Evolutionary conservation across 2,329 filamentous ascomycete species (phyloP), one percentile per base, ranked within the genome.

Genomic region (Fusarium anthophilum): DNA sequence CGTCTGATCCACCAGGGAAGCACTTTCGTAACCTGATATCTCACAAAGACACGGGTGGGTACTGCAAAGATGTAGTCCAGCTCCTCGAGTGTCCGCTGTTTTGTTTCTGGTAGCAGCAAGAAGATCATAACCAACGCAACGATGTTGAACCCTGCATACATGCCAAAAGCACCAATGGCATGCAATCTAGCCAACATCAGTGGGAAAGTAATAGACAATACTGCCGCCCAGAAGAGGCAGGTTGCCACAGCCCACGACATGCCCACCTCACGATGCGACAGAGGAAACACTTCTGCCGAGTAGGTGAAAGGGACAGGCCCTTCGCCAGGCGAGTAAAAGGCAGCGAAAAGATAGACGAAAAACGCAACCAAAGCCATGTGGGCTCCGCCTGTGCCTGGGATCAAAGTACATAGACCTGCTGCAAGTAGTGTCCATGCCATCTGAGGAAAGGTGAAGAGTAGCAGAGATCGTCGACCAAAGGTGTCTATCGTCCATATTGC

Each of bases 171-270:
- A 5, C 88, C 88, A 8, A 86, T 77, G 3, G 86, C 83, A 6
- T 82, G 81, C 2, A 88, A 71, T 17, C 79, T 76, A 6, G 80
- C 79, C 18, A 91, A 81, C 82, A 91, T 87, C 53, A 87, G 83
- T 5, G 90, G 90, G 76, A 91, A 91, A 0, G 90, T 92, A 58
- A 93, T 88, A n/a, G 88, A 87, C 51, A 91, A 82, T 0, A 93
- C 87, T 1, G 88, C 85, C 0, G 89, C 89, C 86, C 87, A 90
- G 76, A 87, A 87, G 13, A 92, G 84, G 70, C 90, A 92, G 2
- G 90, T 92, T 4, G 91, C 90, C 14, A 93, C 91, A 13, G 91
- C 89, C 81, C 88, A 93, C 0, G 87, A 88, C 92, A 94, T 93
- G 64, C 92, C 92, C 30, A 93, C 86, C 78, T 93, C 92, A 76